Evolutionary conservation across 2,329 filamentous ascomycete genomes (phyloP), one percentile per base, ranked within the genome.

Genomic region (Trichoderma pleuroti): DNA sequence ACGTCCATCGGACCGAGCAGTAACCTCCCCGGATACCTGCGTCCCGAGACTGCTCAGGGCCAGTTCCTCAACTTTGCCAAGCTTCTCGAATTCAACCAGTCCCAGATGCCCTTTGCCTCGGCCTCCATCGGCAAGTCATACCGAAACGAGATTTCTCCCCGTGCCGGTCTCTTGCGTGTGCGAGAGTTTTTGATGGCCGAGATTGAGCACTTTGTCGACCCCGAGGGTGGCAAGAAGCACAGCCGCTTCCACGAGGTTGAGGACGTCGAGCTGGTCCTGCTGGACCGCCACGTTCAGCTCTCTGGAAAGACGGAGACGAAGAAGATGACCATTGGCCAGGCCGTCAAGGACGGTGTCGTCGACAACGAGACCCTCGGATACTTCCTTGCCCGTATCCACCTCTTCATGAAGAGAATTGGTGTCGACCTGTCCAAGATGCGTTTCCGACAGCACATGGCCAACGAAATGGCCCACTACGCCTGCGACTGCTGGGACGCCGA

Each of bases 101-200:
- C 93, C 77, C 87, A 91, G 76, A 97, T 99, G 92, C 96, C 96
- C 30, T 98, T 99, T 79, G 96, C 96, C 16, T 98, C 95, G 63
- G 96, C 96, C 60, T 97, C 93, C 49, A 97, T 99, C 80, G 96
- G 96, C 82, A 97, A 97, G 83, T 98, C 95, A 2, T 98, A 97
- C 88, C 90, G 96, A 77, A 99, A 99, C 80, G 96, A 99, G 80
- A 98, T 99, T 76, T 98, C 96, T 0, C 96, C 96, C 11, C 90
- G 96, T 70, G 89, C 93, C 74, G 96, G 96, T 82, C 90, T 99
- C 52, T 84, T 99, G 71, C 92, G 96, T 76, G 96, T 99, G 56
- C 93, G 96, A 76, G 96, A 99, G 81, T 98, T 99, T 84, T 84
- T 98, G 76, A 98, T 99, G 96, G 96, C 95, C 28, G 96, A 99